Base-by-base conservation (phyloP, 1,284 basidiomycete species). In the Caloboletus inedulis region DNA sequence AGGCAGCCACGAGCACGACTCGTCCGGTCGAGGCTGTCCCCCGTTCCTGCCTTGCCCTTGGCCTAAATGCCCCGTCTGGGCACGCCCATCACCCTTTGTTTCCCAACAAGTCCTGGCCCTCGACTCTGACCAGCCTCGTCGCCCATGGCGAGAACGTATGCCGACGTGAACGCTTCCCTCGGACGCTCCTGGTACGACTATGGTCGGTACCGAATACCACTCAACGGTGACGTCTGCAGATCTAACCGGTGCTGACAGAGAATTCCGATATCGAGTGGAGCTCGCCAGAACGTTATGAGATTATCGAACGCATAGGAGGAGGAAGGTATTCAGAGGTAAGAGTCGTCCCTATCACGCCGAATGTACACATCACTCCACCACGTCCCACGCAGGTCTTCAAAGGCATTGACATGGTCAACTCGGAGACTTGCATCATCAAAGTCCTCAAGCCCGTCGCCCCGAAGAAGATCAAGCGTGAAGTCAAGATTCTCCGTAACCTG, bases 381-480 rank as follows among this genome's bases (percentile, higher is more conserved):
- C 21, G 4, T 43, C 39, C 3, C 19, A 31, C 43, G 8, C 59
- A 89, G 87, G 91, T 94, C 18, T 94, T 95, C 68, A 86, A 90
- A 67, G 91, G 89, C 31, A 75, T 93, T 60, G 89, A 94, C 71
- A 83, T 89, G 58, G 83, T 84, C 45, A 87, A 85, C 62, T 82
- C 83, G 59, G 85, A 90, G 53, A 84, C 82, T 60, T 91, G 89
- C 71, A 82, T 94, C 65, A 85, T 94, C 76, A 94, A 94, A 71
- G 91, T 94, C 16, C 77, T 95, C 56, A 95, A 95, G 69, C 92
- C 92, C 8, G 89, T 95, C 51, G 90, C 91, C 66, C 87, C 89
- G 72, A 92, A 90, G 78, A 95, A 94, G 79, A 91, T 95, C 71
- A 93, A 92, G 76, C 81, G 92, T 44, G 92, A 95, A 74, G 90